A percentile compares a stretch with the other conserved stretches of the same genome.
phyloP scores from a whole-genome alignment of 345 rosid genomes.

The Arabis alpina region DNA sequence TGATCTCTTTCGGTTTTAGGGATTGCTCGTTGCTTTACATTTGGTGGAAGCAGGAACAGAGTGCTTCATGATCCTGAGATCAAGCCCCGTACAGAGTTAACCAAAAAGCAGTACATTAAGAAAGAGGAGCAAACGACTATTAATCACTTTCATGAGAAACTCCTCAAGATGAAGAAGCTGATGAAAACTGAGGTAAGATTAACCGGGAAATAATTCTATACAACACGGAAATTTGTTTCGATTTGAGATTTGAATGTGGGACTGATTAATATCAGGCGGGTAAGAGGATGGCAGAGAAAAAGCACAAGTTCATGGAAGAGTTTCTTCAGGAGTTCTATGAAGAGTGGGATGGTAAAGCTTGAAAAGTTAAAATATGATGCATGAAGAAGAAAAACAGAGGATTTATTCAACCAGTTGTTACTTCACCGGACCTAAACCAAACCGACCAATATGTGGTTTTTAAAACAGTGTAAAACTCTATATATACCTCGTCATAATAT shows the following conservation, averaged over 20 bases:
- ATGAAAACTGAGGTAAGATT: constrained; percentile 75
- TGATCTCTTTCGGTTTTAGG: constrained; percentile 48
- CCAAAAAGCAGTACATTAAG: constrained; percentile 74
- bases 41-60: constrained; percentile 79
- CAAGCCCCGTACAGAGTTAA: constrained; percentile 65
- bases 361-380: constrained; percentile 34
- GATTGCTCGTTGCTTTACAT: constrained; percentile 90
- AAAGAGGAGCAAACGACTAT: constrained; percentile 81
- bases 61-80: constrained; percentile 81
- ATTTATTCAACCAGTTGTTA: neutral
- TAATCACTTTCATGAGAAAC: constrained; percentile 87
- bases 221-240: neutral
- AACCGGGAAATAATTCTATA: neutral
- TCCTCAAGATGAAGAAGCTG: constrained; percentile 74
- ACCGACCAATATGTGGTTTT: constrained; percentile 21
- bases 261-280: constrained; percentile 63
- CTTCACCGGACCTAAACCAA: constrained; percentile 15
- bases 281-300: constrained; percentile 67
- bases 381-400: constrained; percentile 8
- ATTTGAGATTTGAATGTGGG: neutral
- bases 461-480: neutral
- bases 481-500: neutral
- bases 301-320: constrained; percentile 80
- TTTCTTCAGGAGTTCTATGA: constrained; percentile 64
- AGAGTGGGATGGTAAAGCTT: constrained; percentile 81